Percentiles rank a stretch among this genome's conserved stretches.
phyloP scores from a whole-genome alignment of 2,329 filamentous ascomycete species.

The Aspergillus versicolor region DNA sequence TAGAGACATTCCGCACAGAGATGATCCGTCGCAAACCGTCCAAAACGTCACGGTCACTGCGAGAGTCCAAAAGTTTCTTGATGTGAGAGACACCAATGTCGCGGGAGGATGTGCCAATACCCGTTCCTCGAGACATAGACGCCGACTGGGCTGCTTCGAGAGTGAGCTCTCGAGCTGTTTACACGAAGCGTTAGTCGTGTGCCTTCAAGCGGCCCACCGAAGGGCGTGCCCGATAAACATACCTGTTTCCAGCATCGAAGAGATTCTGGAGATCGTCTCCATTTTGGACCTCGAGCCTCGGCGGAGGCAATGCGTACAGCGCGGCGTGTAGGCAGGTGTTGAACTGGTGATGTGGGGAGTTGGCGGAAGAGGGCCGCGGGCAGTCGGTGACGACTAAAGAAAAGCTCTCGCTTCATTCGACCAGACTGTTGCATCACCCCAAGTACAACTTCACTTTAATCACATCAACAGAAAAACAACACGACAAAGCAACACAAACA shows the following conservation, averaged over 20 bases:
- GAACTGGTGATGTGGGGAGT: constrained; percentile 8
- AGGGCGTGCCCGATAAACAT: constrained; percentile 23
- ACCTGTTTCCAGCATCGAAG: constrained; percentile 93
- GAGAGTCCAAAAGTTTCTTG: constrained; percentile 91
- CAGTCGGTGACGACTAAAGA: constrained; percentile 9
- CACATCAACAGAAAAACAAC: not conserved
- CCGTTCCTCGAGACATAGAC: constrained; percentile 53
- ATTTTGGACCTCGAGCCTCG: constrained; percentile 51
- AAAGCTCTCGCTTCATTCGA: constrained; percentile 3
- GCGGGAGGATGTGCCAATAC: constrained; percentile 60
- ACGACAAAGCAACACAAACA: not conserved
- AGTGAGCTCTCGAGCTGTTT: constrained; percentile 86
- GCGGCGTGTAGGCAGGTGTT: not conserved
- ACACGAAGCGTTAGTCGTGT: constrained; percentile 18
- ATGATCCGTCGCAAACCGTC: constrained; percentile 88
- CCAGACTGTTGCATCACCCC: constrained; percentile 3
- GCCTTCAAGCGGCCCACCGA: not conserved
- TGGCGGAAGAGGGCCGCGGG: constrained; percentile 13
- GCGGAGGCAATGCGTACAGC: constrained; percentile 1
- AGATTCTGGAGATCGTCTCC: constrained; percentile 96
- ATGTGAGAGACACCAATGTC: constrained; percentile 78
- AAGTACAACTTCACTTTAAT: not conserved
- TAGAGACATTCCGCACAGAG: constrained; percentile 57
- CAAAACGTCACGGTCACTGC: constrained; percentile 87
- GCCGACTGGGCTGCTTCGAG: constrained; percentile 94